phyloP scores from a whole-genome alignment of 495 filamentous ascomycete genomes.

The Penicillium fimorum region DNA sequence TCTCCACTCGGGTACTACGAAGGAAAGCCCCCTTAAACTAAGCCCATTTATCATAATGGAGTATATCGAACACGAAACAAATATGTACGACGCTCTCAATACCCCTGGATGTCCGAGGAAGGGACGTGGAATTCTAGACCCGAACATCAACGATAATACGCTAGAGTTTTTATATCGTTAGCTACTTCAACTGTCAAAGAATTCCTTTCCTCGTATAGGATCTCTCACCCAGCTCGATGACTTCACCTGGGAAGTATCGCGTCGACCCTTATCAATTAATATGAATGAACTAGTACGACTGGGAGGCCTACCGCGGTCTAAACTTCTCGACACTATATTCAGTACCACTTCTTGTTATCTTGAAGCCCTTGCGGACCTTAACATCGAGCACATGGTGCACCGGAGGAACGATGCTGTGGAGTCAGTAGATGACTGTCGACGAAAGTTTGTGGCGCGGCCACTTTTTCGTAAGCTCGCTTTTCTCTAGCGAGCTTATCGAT shows the following conservation, averaged over 20 bases:
- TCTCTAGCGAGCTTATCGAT: too few species aligned
- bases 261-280: constrained; percentile 23
- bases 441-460: constrained; percentile 42
- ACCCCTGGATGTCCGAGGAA: constrained; percentile 20
- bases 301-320: constrained; percentile 27
- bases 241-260: constrained; percentile 19
- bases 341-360: background rate
- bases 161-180: constrained; percentile 33
- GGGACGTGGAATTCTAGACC: constrained; percentile 27
- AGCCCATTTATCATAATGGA: constrained; percentile 43
- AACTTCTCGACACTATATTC: constrained; percentile 34
- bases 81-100: constrained; percentile 30
- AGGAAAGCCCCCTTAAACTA: constrained; percentile 23
- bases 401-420: constrained; percentile 16
- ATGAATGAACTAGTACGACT: constrained; percentile 36
- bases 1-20: constrained; percentile 31
- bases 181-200: constrained; percentile 35
- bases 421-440: constrained; percentile 38
- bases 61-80: constrained; percentile 33
- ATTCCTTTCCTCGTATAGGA: constrained; percentile 33
- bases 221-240: constrained; percentile 29
- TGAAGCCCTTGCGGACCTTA: background rate
- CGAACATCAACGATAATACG: constrained; percentile 25
- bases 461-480: constrained; percentile 35
- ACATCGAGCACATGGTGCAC: background rate